These are phyloP conservation scores for Ogataea parapolymorpha DNA, from an alignment of 805 yeast species.

Conservation along the genomic window DNA sequence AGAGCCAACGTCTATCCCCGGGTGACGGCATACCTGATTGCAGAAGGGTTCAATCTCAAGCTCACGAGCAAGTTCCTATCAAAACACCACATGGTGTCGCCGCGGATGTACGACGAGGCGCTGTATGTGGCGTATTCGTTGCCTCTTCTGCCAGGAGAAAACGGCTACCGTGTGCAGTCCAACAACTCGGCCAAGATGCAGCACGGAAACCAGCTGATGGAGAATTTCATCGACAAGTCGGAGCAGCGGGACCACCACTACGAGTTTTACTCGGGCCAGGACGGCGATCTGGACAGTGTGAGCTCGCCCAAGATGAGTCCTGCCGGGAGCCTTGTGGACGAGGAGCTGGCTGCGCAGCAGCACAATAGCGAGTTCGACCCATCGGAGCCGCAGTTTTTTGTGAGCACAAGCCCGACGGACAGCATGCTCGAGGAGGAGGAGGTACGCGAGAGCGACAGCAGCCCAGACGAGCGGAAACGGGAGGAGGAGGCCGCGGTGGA, in stretches of 20 bases:
- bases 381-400: slow-evolving; percentile 87
- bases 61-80: slow-evolving; percentile 62
- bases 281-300: slow-evolving; percentile 33
- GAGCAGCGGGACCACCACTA: slow-evolving; percentile 90
- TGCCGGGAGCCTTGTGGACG: slow-evolving; percentile 17
- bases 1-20: slow-evolving; percentile 68
- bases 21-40: slow-evolving; percentile 87
- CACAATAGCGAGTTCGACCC: slow-evolving; percentile 70
- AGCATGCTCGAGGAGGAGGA: slow-evolving; percentile 26
- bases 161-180: slow-evolving; percentile 72
- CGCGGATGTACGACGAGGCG: slow-evolving; percentile 89
- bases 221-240: slow-evolving; percentile 69
- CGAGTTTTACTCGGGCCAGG: slow-evolving; percentile 84
- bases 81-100: slow-evolving; percentile 75
- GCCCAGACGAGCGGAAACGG: neutral
- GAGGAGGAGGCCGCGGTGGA: slow-evolving; percentile 1
- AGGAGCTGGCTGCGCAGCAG: slow-evolving; percentile 32
- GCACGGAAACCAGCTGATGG: slow-evolving; percentile 52
- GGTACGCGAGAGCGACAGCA: slow-evolving; percentile 4
- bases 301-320: slow-evolving; percentile 24
- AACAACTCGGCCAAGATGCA: slow-evolving; percentile 47
- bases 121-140: slow-evolving; percentile 84
- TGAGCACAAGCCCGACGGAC: slow-evolving; percentile 38
- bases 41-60: slow-evolving; percentile 73
- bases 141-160: slow-evolving; percentile 82